Percentiles rank a stretch among this genome's conserved stretches.
Evolutionary conservation across 345 rosid species (phyloP).

Genomic region (Gossypioides kirkii): DNA sequence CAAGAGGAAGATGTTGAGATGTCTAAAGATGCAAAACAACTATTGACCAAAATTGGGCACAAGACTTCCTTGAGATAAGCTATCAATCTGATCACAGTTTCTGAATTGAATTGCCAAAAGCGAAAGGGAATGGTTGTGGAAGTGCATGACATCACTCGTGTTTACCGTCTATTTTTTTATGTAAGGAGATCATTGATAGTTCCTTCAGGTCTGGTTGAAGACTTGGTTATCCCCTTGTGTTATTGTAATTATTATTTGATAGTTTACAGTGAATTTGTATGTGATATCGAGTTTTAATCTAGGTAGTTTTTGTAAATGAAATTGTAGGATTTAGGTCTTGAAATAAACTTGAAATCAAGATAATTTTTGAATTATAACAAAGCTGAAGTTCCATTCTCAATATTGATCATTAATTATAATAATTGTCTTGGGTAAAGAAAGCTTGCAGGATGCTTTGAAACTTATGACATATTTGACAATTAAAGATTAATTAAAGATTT

Average conservation of each 20-base stretch:
- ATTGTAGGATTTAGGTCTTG: too few species aligned
- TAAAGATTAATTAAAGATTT: too few species aligned
- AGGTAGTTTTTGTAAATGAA: background rate
- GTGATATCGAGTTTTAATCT: background rate
- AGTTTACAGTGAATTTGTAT: background rate
- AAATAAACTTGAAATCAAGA: too few species aligned
- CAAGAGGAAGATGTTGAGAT: slow-evolving; percentile 93
- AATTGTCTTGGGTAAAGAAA: background rate
- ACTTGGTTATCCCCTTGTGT: background rate
- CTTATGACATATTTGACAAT: too few species aligned
- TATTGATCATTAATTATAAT: background rate
- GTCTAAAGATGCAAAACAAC: slow-evolving; percentile 71
- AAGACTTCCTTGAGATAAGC: slow-evolving; percentile 92
- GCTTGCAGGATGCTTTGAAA: background rate
- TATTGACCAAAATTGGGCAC: slow-evolving; percentile 73
- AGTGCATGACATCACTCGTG: slow-evolving; percentile 64
- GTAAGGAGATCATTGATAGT: slow-evolving; percentile 66
- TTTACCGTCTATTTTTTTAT: slow-evolving; percentile 73
- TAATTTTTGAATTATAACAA: background rate
- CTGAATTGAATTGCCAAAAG: slow-evolving; percentile 79
- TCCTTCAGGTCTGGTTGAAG: background rate
- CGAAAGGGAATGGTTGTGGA: slow-evolving; percentile 78
- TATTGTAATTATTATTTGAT: background rate
- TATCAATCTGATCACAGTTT: slow-evolving; percentile 76
- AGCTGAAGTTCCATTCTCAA: background rate